phyloP scores from a whole-genome alignment of 768 basidiomycete species.

The Mycena rosella region DNA sequence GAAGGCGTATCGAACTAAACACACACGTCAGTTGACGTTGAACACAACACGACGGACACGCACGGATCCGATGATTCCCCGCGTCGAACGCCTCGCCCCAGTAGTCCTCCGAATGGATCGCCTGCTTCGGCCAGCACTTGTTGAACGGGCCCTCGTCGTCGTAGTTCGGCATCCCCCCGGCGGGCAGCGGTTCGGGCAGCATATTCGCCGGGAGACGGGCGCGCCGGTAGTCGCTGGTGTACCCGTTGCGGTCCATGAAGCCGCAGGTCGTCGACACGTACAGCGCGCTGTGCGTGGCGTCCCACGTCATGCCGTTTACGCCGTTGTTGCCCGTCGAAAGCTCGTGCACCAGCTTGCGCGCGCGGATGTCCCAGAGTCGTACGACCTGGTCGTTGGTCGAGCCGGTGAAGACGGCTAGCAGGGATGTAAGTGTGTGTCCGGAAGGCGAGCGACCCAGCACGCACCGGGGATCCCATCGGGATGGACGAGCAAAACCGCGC shows the following conservation, averaged over 20 bases:
- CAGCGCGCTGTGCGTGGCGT: constrained; percentile 36
- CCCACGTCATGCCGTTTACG: constrained; percentile 48
- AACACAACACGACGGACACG: neutral
- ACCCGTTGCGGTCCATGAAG: constrained; percentile 44
- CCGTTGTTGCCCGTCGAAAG: constrained; percentile 53
- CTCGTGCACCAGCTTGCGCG: constrained; percentile 48
- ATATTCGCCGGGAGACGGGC: constrained; percentile 32
- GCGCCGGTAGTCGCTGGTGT: constrained; percentile 42
- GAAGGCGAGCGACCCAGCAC: constrained; percentile 5
- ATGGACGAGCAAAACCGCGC: constrained; percentile 36
- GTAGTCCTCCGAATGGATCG: constrained; percentile 18
- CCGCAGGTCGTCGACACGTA: constrained; percentile 49
- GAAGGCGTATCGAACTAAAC: constrained; percentile 29
- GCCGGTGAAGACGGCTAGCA: constrained; percentile 44
- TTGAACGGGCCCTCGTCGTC: constrained; percentile 12
- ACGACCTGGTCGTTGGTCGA: constrained; percentile 44
- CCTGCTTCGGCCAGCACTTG: constrained; percentile 28
- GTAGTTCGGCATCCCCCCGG: neutral
- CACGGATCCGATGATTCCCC: constrained; percentile 27
- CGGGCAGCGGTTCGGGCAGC: neutral
- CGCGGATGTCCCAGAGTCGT: constrained; percentile 54
- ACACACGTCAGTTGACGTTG: neutral
- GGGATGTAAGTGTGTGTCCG: no score
- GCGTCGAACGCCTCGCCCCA: constrained; percentile 29
- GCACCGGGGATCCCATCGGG: constrained; percentile 46